Conservation (phyloP, 495 filamentous ascomycete species). For the Annulohypoxylon moriforme region DNA sequence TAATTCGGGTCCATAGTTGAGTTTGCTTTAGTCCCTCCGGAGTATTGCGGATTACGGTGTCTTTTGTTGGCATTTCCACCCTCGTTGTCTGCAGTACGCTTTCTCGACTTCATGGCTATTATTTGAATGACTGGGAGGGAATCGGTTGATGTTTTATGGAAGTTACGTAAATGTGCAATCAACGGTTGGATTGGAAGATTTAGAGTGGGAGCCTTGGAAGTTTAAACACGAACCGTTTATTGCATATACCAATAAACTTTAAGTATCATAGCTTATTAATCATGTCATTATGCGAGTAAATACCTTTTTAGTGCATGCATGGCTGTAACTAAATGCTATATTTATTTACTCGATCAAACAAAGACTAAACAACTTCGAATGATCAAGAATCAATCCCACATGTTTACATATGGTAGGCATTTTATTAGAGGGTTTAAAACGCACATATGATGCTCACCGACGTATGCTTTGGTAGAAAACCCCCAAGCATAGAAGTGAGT, state of each 20-base stretch:
- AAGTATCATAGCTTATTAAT: background rate
- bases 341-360: too few species aligned
- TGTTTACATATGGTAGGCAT: background rate
- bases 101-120: conserved; percentile 48
- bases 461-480: too few species aligned
- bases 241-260: background rate
- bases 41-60: conserved; percentile 5
- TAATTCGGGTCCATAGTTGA: conserved; percentile 70
- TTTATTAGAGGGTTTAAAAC: too few species aligned
- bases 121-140: background rate
- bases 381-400: too few species aligned
- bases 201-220: background rate
- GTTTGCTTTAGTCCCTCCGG: background rate
- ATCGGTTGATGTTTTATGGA: background rate
- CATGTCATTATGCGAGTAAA: background rate
- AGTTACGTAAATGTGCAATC: background rate
- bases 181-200: background rate
- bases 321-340: too few species aligned
- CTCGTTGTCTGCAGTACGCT: conserved; percentile 46
- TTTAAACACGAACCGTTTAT: background rate
- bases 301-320: background rate
- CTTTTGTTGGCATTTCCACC: conserved; percentile 31
- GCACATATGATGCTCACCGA: too few species aligned
- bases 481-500: too few species aligned
- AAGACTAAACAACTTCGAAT: too few species aligned